Evolutionary conservation across 177 flowering plant genomes (phyloP), one percentile per base, ranked within the genome.

Genomic region (Vitis hybrid): DNA sequence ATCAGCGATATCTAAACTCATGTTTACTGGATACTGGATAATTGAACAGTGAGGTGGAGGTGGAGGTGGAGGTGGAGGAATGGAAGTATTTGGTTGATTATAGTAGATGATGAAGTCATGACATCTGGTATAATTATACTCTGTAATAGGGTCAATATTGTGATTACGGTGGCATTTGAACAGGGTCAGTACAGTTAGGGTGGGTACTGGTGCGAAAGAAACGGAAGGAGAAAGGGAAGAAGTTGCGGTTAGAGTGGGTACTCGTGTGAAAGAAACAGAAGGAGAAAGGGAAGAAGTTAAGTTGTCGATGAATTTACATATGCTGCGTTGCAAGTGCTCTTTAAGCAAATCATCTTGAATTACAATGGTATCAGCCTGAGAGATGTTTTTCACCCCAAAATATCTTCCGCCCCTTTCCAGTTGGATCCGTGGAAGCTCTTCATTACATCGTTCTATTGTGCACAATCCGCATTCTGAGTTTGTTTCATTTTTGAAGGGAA

Each of bases 91-190:
- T 27, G 15, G 20, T 0, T 3, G 18, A 48, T 15, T 18, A 18
- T 59, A 58, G 52, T 49, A 30, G 27, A 72, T n/a, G 15, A 4
- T 46, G 30, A 9, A 71, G 52, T 61, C 50, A 1, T 11, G 2
- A 63, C 75, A 79, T 24, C 1, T 20, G 7, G 2, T 20, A 27
- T 17, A 49, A n/a, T 0, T 5, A 17, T n/a, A 18, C 3, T 57
- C 59, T n/a, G 59, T n/a, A n/a, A 3, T 1, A 17, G 5, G 11
- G 1, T 2, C 51, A 9, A 2, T 20, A 20, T 11, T n/a, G 63
- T 9, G 63, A 41, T 55, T 3, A 20, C 3, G 15, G 11, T 58
- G 56, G 75, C 83, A 80, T 62, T 66, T 77, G 52, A 66, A 18
- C 27, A 77, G 21, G 62, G 73, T 67, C 2, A 35, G 46, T 24